These are phyloP conservation scores for Fraxinus baroniana DNA, from an alignment of 305 asterid species.

Conservation along the genomic window DNA sequence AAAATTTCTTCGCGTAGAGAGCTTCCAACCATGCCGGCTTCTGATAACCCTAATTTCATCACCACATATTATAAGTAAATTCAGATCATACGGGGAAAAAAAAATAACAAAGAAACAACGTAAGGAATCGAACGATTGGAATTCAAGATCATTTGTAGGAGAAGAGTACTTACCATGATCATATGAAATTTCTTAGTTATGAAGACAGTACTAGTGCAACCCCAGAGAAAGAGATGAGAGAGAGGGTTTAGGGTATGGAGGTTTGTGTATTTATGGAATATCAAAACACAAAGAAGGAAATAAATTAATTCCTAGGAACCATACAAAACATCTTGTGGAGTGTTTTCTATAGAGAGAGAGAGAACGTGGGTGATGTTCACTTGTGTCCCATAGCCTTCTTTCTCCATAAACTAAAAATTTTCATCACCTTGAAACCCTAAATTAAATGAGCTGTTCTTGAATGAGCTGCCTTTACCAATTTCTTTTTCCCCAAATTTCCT, in stretches of 20 bases:
- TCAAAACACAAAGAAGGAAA: slow-evolving; percentile 24
- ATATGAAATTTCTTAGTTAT: neutral
- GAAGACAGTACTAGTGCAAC: neutral
- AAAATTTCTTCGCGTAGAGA: slow-evolving; percentile 61
- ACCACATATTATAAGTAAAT: neutral
- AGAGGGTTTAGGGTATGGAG: slow-evolving; percentile 43
- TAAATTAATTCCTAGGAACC: slow-evolving; percentile 26
- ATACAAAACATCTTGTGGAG: slow-evolving; percentile 31
- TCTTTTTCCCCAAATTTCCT: neutral
- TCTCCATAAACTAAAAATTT: slow-evolving; percentile 29
- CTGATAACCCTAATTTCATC: slow-evolving; percentile 43
- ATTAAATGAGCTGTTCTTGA: slow-evolving; percentile 39
- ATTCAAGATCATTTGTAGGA: neutral
- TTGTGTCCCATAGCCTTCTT: slow-evolving; percentile 49
- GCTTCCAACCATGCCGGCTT: slow-evolving; percentile 92
- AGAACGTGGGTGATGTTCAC: slow-evolving; percentile 88
- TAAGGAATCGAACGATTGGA: neutral
- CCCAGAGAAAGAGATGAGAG: slow-evolving; percentile 28
- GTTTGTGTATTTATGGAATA: slow-evolving; percentile 53
- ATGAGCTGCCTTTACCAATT: slow-evolving; percentile 33
- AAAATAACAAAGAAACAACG: neutral
- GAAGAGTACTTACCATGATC: slow-evolving; percentile 35
- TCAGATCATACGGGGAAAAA: neutral
- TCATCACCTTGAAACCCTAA: slow-evolving; percentile 61
- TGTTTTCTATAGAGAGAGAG: slow-evolving; percentile 28